Evolutionary conservation across 441 rosid genomes (phyloP).

Genomic region (Jatropha multifida): DNA sequence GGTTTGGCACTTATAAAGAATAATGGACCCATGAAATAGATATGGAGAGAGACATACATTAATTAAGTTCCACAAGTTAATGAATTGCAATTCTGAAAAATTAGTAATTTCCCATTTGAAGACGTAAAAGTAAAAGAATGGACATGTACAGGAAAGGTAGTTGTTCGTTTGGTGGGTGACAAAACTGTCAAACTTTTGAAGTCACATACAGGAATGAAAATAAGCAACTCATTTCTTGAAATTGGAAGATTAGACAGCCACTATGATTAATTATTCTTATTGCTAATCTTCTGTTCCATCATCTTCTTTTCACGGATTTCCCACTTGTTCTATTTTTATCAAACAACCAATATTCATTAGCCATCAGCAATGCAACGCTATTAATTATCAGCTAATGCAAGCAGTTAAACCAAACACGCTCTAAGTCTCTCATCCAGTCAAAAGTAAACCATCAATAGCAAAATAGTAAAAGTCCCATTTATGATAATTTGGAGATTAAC

Average conservation of each 20-base stretch:
- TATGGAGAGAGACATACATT: too few species aligned
- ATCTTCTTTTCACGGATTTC: neutral
- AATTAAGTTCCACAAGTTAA: neutral
- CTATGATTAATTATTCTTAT: neutral
- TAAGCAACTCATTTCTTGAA: neutral
- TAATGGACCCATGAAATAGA: too few species aligned
- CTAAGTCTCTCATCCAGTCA: too few species aligned
- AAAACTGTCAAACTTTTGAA: conserved; percentile 21
- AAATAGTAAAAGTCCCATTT: too few species aligned
- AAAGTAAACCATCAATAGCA: too few species aligned
- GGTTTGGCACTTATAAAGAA: neutral
- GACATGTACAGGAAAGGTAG: neutral
- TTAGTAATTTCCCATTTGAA: neutral
- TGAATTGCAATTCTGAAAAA: neutral
- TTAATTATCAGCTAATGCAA: too few species aligned
- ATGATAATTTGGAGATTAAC: too few species aligned
- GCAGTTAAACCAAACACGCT: too few species aligned
- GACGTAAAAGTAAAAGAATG: neutral
- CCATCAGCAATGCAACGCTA: too few species aligned
- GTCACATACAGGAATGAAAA: conserved; percentile 1
- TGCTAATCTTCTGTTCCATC: too few species aligned
- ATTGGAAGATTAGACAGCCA: neutral
- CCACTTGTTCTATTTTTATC: neutral
- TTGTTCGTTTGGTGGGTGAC: conserved; percentile 22
- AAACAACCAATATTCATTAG: too few species aligned